These are phyloP conservation scores for Mucor sp. DNA, from an alignment of 371 early-diverging fungal species.

Conservation along the genomic window DNA sequence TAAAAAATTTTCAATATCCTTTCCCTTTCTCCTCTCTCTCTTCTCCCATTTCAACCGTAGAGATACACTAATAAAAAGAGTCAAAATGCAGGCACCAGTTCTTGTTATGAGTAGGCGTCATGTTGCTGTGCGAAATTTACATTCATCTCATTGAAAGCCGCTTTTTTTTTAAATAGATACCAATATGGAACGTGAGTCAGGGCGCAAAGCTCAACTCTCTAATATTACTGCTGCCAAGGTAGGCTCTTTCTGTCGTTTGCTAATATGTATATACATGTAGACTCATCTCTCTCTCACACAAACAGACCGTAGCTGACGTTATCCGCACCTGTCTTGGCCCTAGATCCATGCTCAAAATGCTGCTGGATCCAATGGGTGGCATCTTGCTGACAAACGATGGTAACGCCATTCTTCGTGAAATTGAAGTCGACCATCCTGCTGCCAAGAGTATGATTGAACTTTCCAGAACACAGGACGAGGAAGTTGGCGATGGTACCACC, in stretches of 20 bases:
- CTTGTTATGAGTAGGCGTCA: constrained; percentile 68
- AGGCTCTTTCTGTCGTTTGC: constrained; percentile 12
- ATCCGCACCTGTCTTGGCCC: constrained; percentile 99
- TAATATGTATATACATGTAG: no score
- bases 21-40: constrained; percentile 1
- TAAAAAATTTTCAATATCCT: constrained; percentile 6
- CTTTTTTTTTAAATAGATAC: constrained; percentile 84
- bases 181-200: constrained; percentile 94
- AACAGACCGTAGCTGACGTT: constrained; percentile 96
- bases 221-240: constrained; percentile 98
- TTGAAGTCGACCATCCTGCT: constrained; percentile 99
- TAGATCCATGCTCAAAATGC: constrained; percentile 99
- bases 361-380: constrained; percentile 99
- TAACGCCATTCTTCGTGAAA: constrained; percentile 99
- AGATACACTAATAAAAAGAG: neutral
- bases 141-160: neutral
- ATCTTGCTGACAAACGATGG: constrained; percentile 99
- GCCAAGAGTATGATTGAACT: constrained; percentile 99
- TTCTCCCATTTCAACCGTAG: neutral
- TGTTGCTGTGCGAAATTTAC: neutral
- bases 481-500: constrained; percentile 99
- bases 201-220: constrained; percentile 95
- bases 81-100: constrained; percentile 60
- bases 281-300: neutral
- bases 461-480: constrained; percentile 99